phyloP scores from a whole-genome alignment of 768 basidiomycete genomes.

The Omphalotus guepiniiformis region DNA sequence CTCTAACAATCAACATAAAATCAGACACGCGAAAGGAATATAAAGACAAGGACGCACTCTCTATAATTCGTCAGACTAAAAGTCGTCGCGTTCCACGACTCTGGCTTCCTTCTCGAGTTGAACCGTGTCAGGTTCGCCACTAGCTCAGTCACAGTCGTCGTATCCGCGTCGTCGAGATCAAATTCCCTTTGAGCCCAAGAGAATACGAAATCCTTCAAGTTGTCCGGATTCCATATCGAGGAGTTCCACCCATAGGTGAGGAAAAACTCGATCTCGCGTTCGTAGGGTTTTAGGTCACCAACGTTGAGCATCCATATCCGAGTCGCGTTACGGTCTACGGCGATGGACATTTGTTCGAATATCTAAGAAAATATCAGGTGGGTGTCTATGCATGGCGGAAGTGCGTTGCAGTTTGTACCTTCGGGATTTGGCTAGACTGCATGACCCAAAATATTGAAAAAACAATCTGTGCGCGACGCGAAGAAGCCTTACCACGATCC shows the following conservation, averaged over 20 bases:
- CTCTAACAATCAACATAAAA: constrained; percentile 30
- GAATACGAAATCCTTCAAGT: constrained; percentile 47
- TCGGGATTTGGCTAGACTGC: constrained; percentile 50
- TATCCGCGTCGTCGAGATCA: constrained; percentile 35
- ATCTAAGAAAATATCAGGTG: constrained; percentile 28
- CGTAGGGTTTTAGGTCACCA: constrained; percentile 72
- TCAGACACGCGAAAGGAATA: neutral
- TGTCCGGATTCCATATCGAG: constrained; percentile 49
- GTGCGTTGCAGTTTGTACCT: constrained; percentile 24
- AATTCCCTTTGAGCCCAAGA: constrained; percentile 67
- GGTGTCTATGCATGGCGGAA: no score
- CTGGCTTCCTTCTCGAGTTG: constrained; percentile 61
- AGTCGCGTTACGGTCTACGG: constrained; percentile 53
- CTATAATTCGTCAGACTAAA: constrained; percentile 64
- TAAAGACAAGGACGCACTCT: constrained; percentile 42
- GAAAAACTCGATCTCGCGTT: constrained; percentile 69
- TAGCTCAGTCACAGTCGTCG: constrained; percentile 44
- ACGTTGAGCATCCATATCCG: constrained; percentile 72
- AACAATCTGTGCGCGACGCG: neutral
- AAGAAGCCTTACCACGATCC: constrained; percentile 48
- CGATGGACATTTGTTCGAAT: constrained; percentile 68
- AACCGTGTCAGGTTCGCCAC: constrained; percentile 52
- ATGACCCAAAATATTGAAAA: constrained; percentile 4
- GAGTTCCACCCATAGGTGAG: constrained; percentile 59
- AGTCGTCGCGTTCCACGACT: constrained; percentile 57